phyloP scores from a whole-genome alignment of 768 basidiomycete genomes.

The Fomitopsis pulvina region DNA sequence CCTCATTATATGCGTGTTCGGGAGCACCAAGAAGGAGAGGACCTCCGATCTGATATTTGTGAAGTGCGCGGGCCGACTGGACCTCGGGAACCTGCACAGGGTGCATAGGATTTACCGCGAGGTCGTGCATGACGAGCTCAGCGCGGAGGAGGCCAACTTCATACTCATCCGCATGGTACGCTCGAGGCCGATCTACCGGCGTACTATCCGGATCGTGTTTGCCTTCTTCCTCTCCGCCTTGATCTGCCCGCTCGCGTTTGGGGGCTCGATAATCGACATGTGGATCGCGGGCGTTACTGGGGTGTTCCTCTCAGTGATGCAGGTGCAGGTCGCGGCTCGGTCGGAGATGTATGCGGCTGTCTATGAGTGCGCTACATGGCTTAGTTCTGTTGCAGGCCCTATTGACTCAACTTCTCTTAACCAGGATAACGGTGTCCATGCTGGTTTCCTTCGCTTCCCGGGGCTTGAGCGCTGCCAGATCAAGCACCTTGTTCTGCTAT shows the following conservation, averaged over 20 bases:
- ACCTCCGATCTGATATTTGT: constrained; percentile 87
- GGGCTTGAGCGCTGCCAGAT: constrained; percentile 70
- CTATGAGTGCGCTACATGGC: constrained; percentile 62
- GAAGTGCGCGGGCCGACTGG: constrained; percentile 69
- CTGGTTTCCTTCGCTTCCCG: constrained; percentile 77
- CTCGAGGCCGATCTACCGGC: constrained; percentile 57
- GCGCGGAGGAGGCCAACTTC: constrained; percentile 67
- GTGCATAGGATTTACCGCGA: constrained; percentile 80
- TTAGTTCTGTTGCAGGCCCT: not conserved
- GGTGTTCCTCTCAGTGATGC: constrained; percentile 60
- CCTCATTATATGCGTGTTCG: constrained; percentile 83
- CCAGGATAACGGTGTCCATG: constrained; percentile 79
- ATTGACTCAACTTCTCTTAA: constrained; percentile 6
- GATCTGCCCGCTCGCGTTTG: constrained; percentile 83
- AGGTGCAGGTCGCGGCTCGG: constrained; percentile 67
- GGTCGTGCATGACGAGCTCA: constrained; percentile 90
- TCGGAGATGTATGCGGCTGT: constrained; percentile 84
- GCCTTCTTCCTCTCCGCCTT: constrained; percentile 67
- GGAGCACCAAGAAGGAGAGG: constrained; percentile 83
- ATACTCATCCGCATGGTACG: constrained; percentile 58
- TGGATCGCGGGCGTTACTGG: constrained; percentile 71
- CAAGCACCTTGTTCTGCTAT: constrained; percentile 77
- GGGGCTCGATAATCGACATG: constrained; percentile 81
- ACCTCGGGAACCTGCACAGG: constrained; percentile 78
- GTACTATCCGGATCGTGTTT: constrained; percentile 54